Evolutionary conservation across 768 basidiomycete genomes (phyloP), one percentile per base, ranked within the genome.

Genomic region (Arthromyces matolae): DNA sequence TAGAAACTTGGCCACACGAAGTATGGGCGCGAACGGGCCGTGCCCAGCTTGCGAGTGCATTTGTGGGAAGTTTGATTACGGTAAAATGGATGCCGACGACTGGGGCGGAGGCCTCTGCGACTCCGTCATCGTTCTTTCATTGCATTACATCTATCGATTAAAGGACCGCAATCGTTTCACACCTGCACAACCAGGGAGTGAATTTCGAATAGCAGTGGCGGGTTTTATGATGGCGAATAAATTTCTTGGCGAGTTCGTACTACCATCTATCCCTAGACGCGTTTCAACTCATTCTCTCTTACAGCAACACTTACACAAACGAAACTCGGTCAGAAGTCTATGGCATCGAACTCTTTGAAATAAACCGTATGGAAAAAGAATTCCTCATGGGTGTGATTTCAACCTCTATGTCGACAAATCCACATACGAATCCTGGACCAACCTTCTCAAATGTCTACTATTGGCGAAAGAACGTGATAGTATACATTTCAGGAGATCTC

Each of bases 151-250:
- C 53, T 87, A 88, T 63, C 76, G 85, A 39, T 72, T 96, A 53
- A 93, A 90, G 65, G 79, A 80, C 55, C 79, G 80, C 53, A 88
- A 89, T 67, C 71, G 75, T 19, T 80, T 77, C 54, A 86, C 86
- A 2, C 73, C 79, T 16, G 86, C 87, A 3, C 79, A 86, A 51
- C 72, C 81, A 0, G 93, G 93, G 12, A 89, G 85, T 59, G 93
- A 95, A 73, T 90, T 87, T 65, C 75, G 89, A 46, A 86, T 96
- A 36, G 84, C 92, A 2, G 87, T 97, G 0, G 88, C 90, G 5
- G 89, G 84, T 3, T 68, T 99, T 52, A 94, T 99, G 86, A 82
- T 97, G 79, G 91, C 89, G 27, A 99, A 99, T 73, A 99, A 99
- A 71, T 94, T 92, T 63, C 72, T 97, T 49, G 93, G 96, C 62